These are phyloP conservation scores for Stropharia rugosoannulata DNA, from an alignment of 768 basidiomycete genomes.

Conservation along the genomic window DNA sequence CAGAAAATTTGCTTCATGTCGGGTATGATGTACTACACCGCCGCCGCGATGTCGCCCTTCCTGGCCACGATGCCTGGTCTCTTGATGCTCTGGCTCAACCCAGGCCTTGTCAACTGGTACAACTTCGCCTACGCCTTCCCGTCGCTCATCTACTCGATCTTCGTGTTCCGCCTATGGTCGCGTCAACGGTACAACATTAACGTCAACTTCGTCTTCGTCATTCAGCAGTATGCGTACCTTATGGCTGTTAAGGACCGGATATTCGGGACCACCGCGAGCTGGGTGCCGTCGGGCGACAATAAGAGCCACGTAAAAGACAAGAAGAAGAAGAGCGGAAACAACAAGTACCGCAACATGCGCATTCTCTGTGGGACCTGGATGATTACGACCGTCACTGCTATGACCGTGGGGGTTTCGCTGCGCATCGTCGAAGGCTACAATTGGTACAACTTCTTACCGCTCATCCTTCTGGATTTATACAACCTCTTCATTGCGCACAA, in stretches of 20 bases:
- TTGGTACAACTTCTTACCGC: conserved; percentile 16
- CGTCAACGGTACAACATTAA: conserved; percentile 19
- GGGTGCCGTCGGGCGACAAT: conserved; percentile 27
- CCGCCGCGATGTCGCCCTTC: conserved; percentile 22
- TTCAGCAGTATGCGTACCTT: conserved; percentile 26
- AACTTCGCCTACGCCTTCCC: conserved; percentile 25
- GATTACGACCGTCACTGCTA: conserved; percentile 6
- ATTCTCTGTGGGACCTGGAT: conserved; percentile 25
- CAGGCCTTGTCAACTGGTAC: conserved; percentile 22
- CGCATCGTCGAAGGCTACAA: conserved; percentile 20
- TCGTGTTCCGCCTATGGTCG: conserved; percentile 27
- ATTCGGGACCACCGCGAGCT: conserved; percentile 23
- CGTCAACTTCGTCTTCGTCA: conserved; percentile 19
- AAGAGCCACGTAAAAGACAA: conserved; percentile 11
- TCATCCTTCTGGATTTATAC: conserved; percentile 17
- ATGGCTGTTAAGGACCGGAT: conserved; percentile 28
- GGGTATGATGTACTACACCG: conserved; percentile 26
- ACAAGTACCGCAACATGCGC: conserved; percentile 28
- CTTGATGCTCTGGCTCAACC: conserved; percentile 20
- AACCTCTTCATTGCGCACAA: conserved; percentile 21
- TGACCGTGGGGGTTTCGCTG: conserved; percentile 11
- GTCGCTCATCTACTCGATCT: conserved; percentile 23
- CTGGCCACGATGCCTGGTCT: conserved; percentile 22
- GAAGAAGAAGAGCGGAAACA: conserved; percentile 22
- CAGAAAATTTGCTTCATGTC: conserved; percentile 27